Base-by-base conservation (phyloP, 352 stramenopile genomes). In the Phytophthora ohioensis region DNA sequence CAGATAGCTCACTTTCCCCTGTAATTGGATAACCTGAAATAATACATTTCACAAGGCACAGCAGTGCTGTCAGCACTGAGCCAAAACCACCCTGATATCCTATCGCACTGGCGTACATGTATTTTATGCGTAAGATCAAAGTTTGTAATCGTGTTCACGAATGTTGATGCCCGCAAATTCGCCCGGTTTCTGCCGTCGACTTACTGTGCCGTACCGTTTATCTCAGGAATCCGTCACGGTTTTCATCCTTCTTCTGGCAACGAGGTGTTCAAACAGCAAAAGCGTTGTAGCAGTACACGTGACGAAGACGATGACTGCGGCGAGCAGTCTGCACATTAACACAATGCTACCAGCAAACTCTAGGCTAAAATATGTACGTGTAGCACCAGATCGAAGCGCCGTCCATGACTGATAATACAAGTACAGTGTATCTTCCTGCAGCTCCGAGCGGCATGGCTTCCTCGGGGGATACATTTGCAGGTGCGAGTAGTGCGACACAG, bases 391-490 rank as follows among this genome's bases (percentile, higher is more conserved):
- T 27, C 21, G 21, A 27, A 27, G 21, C 21, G 21, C 21, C 21
- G 21, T 27, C 21, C 21, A 27, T 27, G 21, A 27, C 21, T 27
- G 21, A 27, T 27, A 27, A 27, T 27, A 27, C 21, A 27, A 27
- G 21, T 27, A 27, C 21, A 27, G 21, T 27, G 21, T 49, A 31
- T 3, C 8, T 32, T 32, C 46, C 46, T 53, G 21, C 46, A 34
- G 43, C 27, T 15, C 31, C 21, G 21, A 27, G 21, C 21, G 27
- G 46, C 12, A 21, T 35, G 21, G 46, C 46, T 53, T 13, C 6
- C 8, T 53, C 0, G 45, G 27, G 21, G 46, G 54, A 61, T 61
- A 41, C 39, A 61, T 42, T 51, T 51, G 54, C 54, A 59, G 53
- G 3, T 46, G 53, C 39, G 39, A 21, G 39, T 15, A 48, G 53